Evolutionary conservation across 495 filamentous ascomycete species (phyloP).

Genomic region (Elaphomyces granulatus): DNA sequence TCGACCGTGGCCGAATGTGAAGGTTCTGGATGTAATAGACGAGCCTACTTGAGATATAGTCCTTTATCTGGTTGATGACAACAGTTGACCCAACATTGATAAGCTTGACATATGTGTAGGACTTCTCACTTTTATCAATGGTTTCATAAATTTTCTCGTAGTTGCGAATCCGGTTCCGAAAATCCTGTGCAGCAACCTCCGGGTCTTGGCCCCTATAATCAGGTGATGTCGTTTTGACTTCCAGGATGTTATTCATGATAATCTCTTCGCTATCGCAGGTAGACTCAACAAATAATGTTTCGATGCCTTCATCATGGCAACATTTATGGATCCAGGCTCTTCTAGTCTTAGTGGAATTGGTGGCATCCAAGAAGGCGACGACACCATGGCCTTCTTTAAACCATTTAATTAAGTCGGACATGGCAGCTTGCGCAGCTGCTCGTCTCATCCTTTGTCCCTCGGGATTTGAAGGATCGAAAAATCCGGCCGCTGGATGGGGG

Average conservation of each 20-base stretch:
- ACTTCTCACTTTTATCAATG: constrained; percentile 69
- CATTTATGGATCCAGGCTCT: constrained; percentile 80
- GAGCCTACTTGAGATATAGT: constrained; percentile 88
- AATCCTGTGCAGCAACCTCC: constrained; percentile 76
- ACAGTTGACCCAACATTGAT: constrained; percentile 92
- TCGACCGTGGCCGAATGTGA: constrained; percentile 91
- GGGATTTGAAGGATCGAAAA: constrained; percentile 78
- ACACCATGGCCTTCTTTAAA: constrained; percentile 57
- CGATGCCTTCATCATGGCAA: constrained; percentile 56
- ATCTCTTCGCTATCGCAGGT: constrained; percentile 89
- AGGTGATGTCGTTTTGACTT: constrained; percentile 92
- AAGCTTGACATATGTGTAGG: constrained; percentile 87
- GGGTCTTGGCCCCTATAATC: constrained; percentile 93
- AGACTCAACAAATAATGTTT: constrained; percentile 89
- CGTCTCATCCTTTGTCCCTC: constrained; percentile 82
- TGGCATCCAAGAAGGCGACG: constrained; percentile 88
- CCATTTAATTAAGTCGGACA: constrained; percentile 85
- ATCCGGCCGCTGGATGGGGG: constrained; percentile 73
- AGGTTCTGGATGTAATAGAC: constrained; percentile 98
- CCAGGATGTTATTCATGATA: constrained; percentile 93
- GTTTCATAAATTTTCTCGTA: constrained; percentile 95
- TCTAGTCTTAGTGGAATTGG: constrained; percentile 81
- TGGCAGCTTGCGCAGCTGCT: constrained; percentile 77
- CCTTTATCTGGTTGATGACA: constrained; percentile 92
- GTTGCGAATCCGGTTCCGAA: constrained; percentile 84